Evolutionary conservation across 176 grass and related monocot species (phyloP), one percentile per base, ranked within the genome.

Genomic region (Themeda triandra): DNA sequence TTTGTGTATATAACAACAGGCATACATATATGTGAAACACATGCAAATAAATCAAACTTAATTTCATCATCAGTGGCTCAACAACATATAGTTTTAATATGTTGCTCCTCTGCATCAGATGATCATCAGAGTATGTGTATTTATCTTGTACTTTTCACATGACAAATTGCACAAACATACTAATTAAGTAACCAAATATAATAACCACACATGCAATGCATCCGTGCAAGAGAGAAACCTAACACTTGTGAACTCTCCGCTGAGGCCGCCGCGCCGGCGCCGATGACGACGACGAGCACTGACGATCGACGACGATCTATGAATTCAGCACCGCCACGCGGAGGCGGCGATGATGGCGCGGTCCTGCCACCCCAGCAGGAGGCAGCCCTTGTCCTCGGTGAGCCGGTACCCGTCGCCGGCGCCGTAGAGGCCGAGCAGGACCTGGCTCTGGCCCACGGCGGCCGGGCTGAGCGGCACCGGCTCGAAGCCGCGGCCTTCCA

Each of bases 341-440:
- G 95, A 98, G 65, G 95, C 91, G 5, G 89, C 88, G 37, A 98
- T 98, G 76, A 95, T 90, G 44, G 91, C 84, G 15, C 95, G 89
- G 48, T 85, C 90, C 71, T 98, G 95, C 95, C 92, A 98, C 1
- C 95, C 95, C 56, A 98, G 95, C 21, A 90, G 86, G 62, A 95
- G 82, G 79, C 95, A 95, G 0, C 95, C 95, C 9, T 79, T 86
- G 72, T 86, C 89, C 80, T 93, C 92, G 13, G 89, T 92, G 21
- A 95, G 92, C 58, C 89, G 64, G 87, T 98, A 98, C 1, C 95
- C 92, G 24, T 98, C 95, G 14, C 88, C 92, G 45, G 91, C 92
- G 67, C 83, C 87, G 13, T 95, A 95, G 28, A 98, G 95, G 2
- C 89, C 89, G 11, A 98, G 77, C 10, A 98, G 75, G 29, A 98